phyloP scores from a whole-genome alignment of 2,329 filamentous ascomycete species.

The Lomentospora prolificans region DNA sequence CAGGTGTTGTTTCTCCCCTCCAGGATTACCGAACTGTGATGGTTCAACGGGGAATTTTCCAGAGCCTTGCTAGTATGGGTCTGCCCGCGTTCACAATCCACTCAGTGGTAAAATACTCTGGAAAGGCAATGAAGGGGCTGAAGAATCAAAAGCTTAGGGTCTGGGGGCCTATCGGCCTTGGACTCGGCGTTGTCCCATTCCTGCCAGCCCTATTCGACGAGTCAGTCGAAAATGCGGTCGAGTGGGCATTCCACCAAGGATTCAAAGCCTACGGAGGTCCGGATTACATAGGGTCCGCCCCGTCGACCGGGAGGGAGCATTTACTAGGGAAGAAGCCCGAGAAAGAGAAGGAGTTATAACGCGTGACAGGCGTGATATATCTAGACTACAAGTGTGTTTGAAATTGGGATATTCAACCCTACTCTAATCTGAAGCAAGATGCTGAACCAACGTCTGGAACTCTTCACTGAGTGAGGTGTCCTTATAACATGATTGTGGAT shows the following conservation, averaged over 20 bases:
- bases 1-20: conserved; percentile 50
- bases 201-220: conserved; percentile 80
- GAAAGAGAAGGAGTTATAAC: conserved; percentile 32
- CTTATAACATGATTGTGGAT: too few species aligned
- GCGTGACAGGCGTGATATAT: neutral
- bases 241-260: conserved; percentile 78
- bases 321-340: conserved; percentile 20
- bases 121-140: conserved; percentile 69
- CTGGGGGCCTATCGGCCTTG: conserved; percentile 83
- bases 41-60: conserved; percentile 83
- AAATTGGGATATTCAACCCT: too few species aligned
- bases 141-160: conserved; percentile 70
- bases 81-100: conserved; percentile 91
- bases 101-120: conserved; percentile 82
- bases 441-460: too few species aligned
- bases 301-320: conserved; percentile 40
- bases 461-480: too few species aligned
- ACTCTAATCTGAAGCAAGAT: neutral
- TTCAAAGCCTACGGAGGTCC: conserved; percentile 64
- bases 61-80: conserved; percentile 85
- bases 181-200: conserved; percentile 68
- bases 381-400: too few species aligned
- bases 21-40: conserved; percentile 90
- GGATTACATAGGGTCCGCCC: conserved; percentile 43
- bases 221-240: conserved; percentile 83